Evolutionary conservation across 1,284 basidiomycete species (phyloP).

Genomic region (Ustilago nuda): DNA sequence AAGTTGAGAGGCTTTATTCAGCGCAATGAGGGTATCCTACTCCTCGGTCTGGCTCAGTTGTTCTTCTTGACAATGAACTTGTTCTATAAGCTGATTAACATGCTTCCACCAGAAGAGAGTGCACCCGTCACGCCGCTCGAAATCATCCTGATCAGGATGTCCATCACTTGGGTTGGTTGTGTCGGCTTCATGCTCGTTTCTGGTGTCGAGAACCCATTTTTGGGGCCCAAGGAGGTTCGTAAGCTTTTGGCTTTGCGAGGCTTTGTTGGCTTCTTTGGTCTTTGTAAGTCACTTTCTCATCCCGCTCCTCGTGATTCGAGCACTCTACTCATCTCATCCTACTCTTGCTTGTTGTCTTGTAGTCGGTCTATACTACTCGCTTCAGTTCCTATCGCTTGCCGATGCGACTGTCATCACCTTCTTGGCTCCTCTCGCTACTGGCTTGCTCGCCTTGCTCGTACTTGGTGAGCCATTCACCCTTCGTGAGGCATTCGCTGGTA

Average conservation of each 20-base stretch:
- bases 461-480: constrained; percentile 77
- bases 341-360: not conserved
- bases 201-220: constrained; percentile 76
- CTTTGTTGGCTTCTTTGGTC: constrained; percentile 74
- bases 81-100: constrained; percentile 76
- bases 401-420: constrained; percentile 83
- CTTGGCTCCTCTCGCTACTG: constrained; percentile 78
- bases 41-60: constrained; percentile 45
- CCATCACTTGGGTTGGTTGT: constrained; percentile 69
- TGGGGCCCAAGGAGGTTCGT: constrained; percentile 79
- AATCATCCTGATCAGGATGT: constrained; percentile 74
- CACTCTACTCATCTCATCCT: not conserved
- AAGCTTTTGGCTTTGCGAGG: constrained; percentile 75
- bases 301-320: too few relatives aligned
- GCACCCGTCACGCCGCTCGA: constrained; percentile 59
- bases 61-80: constrained; percentile 72
- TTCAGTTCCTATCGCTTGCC: constrained; percentile 78
- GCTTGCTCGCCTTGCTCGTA: constrained; percentile 77
- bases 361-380: constrained; percentile 77
- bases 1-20: constrained; percentile 34
- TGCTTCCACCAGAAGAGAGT: constrained; percentile 71
- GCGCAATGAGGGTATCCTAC: constrained; percentile 48
- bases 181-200: constrained; percentile 63
- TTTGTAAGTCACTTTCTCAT: constrained; percentile 15
- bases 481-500: constrained; percentile 77